phyloP scores from a whole-genome alignment of 2,329 filamentous ascomycete species.

The Phyllosticta citrichinensis region DNA sequence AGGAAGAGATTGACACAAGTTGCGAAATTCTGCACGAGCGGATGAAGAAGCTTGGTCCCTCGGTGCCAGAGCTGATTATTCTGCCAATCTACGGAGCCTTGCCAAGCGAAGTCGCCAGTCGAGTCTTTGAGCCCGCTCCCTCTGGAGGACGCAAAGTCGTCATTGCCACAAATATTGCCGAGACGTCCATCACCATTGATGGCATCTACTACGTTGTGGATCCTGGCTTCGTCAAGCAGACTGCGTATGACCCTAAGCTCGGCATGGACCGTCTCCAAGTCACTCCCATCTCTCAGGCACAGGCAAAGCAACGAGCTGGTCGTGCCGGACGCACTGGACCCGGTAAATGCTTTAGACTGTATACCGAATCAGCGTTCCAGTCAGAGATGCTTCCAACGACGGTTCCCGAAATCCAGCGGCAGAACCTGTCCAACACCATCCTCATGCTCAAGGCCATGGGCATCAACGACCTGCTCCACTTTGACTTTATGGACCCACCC shows the following conservation, averaged over 20 bases:
- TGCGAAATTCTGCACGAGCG: constrained; percentile 89
- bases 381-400: constrained; percentile 95
- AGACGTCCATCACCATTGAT: constrained; percentile 96
- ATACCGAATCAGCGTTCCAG: constrained; percentile 91
- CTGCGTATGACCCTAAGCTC: constrained; percentile 90
- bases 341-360: constrained; percentile 90
- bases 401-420: constrained; percentile 91
- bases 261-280: constrained; percentile 97
- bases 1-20: constrained; percentile 93
- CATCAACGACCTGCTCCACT: constrained; percentile 93
- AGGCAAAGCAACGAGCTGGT: constrained; percentile 88
- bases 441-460: constrained; percentile 99
- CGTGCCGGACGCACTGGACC: constrained; percentile 90
- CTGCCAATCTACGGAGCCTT: constrained; percentile 93
- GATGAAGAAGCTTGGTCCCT: constrained; percentile 89
- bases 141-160: constrained; percentile 83
- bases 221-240: constrained; percentile 95
- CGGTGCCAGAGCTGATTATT: constrained; percentile 84
- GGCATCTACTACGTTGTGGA: constrained; percentile 97
- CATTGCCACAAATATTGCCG: constrained; percentile 96
- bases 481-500: constrained; percentile 98
- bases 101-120: constrained; percentile 85
- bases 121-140: constrained; percentile 89
- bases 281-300: constrained; percentile 91
- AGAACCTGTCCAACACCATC: constrained; percentile 87